Evolutionary conservation across 257 asterid genomes (phyloP).

Genomic region (Fraxinus pennsylvanica): DNA sequence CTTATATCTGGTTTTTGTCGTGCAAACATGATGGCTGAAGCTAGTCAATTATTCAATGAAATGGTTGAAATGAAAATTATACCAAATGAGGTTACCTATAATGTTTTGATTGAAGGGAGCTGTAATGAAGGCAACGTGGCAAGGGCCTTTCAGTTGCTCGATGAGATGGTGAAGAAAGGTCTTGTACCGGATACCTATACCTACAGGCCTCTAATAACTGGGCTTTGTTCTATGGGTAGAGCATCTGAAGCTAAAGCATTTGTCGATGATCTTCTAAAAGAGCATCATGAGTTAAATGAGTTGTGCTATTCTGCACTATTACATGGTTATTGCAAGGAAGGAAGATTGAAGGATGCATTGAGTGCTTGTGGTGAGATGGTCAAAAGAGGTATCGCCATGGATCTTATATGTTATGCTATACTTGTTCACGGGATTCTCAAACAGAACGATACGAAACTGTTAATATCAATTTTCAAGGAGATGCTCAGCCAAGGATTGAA

Average conservation of each 20-base stretch:
- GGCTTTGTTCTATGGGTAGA: constrained; percentile 68
- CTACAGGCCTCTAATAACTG: constrained; percentile 63
- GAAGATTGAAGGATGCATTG: constrained; percentile 65
- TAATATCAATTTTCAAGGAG: constrained; percentile 48
- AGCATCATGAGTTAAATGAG: constrained; percentile 54
- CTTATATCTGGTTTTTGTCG: constrained; percentile 69
- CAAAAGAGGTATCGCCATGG: constrained; percentile 65
- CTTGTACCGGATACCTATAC: constrained; percentile 82
- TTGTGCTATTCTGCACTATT: constrained; percentile 79
- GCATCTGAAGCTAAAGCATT: constrained; percentile 66
- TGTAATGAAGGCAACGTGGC: constrained; percentile 56
- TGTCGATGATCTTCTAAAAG: constrained; percentile 55
- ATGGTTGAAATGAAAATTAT: constrained; percentile 60
- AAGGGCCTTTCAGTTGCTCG: constrained; percentile 66
- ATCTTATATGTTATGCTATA: constrained; percentile 69
- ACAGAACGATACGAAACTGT: constrained; percentile 40
- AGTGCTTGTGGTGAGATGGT: constrained; percentile 50
- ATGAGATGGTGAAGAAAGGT: constrained; percentile 71
- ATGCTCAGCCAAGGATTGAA: constrained; percentile 58
- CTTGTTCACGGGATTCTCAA: constrained; percentile 56
- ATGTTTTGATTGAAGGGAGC: constrained; percentile 75
- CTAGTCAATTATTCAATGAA: constrained; percentile 45
- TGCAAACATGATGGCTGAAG: constrained; percentile 65
- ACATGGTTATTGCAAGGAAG: constrained; percentile 67
- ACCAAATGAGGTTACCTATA: constrained; percentile 80